These are phyloP conservation scores for Canavalia ensiformis DNA, from an alignment of 306 rosid genomes.

Conservation along the genomic window DNA sequence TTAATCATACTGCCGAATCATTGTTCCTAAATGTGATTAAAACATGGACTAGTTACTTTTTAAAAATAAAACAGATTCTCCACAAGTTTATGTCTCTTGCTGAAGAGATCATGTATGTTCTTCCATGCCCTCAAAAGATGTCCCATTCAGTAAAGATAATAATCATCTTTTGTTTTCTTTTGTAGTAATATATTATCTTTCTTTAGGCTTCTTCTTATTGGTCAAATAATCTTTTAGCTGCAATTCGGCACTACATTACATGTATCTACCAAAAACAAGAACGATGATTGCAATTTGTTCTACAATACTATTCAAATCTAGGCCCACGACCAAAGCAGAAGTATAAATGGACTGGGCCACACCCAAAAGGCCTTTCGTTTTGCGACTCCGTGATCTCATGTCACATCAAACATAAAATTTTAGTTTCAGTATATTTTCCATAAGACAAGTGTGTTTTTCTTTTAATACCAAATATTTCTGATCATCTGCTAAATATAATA, in stretches of 20 bases:
- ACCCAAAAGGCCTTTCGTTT: background rate
- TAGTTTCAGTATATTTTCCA: background rate
- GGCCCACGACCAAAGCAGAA: background rate
- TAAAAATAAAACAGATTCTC: slow-evolving; percentile 60
- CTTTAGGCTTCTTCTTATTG: background rate
- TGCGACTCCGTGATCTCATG: background rate
- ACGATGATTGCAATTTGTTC: background rate
- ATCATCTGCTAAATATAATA: no score
- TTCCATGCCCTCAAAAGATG: slow-evolving; percentile 40
- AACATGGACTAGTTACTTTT: slow-evolving; percentile 43
- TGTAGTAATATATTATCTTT: background rate
- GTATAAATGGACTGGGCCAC: slow-evolving; percentile 19
- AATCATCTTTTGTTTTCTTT: slow-evolving; percentile 30
- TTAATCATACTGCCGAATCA: slow-evolving; percentile 52
- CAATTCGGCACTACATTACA: slow-evolving; percentile 1
- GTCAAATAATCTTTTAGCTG: background rate
- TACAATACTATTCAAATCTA: background rate
- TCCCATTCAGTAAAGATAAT: slow-evolving; percentile 40
- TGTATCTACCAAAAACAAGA: background rate
- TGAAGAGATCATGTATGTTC: slow-evolving; percentile 43
- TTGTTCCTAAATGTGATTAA: slow-evolving; percentile 56
- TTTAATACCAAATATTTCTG: background rate
- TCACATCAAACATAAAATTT: background rate
- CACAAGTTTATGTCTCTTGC: slow-evolving; percentile 53
- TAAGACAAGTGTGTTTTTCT: no score